Percentiles rank a stretch among this genome's conserved stretches.
These are phyloP conservation scores for Termitomyces titanicus DNA, from an alignment of 768 basidiomycete species.

Conservation along the genomic window DNA sequence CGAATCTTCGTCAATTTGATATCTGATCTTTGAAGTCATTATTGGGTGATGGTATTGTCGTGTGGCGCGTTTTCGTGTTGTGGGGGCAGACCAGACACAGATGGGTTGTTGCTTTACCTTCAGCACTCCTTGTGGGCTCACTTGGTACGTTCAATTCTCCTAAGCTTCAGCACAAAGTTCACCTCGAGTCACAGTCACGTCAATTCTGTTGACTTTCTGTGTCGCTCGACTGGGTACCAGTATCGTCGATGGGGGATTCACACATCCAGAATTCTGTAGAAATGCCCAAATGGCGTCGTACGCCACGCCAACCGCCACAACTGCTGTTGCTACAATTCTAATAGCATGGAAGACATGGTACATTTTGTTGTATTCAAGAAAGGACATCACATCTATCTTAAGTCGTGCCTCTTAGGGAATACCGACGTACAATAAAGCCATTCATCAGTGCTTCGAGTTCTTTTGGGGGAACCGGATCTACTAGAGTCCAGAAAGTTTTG, in stretches of 20 bases:
- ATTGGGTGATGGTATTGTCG: constrained; percentile 2
- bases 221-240: constrained; percentile 2
- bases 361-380: neutral
- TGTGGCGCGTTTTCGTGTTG: constrained; percentile 4
- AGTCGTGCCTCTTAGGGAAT: neutral
- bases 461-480: neutral
- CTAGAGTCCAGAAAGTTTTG: neutral
- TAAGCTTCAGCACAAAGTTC: neutral
- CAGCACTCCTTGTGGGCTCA: neutral
- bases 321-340: constrained; percentile 4
- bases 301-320: constrained; percentile 1
- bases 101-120: constrained; percentile 1
- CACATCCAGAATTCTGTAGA: constrained; percentile 7
- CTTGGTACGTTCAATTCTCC: neutral
- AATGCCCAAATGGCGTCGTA: constrained; percentile 5
- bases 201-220: constrained; percentile 5
- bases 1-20: too few relatives aligned
- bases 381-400: neutral
- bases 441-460: neutral
- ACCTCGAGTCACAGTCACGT: neutral
- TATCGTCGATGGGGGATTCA: constrained; percentile 8
- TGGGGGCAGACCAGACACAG: neutral
- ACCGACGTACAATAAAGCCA: neutral
- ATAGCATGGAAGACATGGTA: constrained; percentile 6
- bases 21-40: neutral